phyloP scores from a whole-genome alignment of 2,329 filamentous ascomycete genomes.

The Aspergillus phoenicis region DNA sequence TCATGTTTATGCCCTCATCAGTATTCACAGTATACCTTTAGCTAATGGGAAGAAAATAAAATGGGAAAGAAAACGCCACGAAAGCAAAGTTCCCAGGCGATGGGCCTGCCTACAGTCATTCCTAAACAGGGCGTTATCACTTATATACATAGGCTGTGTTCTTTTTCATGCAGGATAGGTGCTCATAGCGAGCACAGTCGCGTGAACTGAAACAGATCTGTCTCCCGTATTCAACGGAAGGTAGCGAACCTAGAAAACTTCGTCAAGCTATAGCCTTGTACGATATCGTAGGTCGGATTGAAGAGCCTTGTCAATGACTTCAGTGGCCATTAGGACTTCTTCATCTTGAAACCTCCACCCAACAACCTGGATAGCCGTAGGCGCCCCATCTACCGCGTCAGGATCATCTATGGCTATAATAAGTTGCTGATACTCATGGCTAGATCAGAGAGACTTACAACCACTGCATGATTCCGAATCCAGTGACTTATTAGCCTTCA shows the following conservation, averaged over 20 bases:
- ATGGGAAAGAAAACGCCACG: too few relatives aligned
- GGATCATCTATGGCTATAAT: background rate
- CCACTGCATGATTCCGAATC: background rate
- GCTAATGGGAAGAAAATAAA: too few relatives aligned
- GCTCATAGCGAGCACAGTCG: too few relatives aligned
- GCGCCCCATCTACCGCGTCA: background rate
- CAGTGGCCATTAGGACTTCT: background rate
- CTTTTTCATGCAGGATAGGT: too few relatives aligned
- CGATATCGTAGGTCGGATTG: background rate
- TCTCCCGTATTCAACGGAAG: too few relatives aligned
- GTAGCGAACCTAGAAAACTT: background rate
- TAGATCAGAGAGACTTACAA: background rate
- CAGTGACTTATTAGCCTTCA: background rate
- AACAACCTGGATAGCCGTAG: slow-evolving; percentile 1
- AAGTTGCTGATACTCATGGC: background rate
- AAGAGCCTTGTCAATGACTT: background rate
- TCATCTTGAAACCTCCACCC: background rate
- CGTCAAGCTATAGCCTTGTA: background rate
- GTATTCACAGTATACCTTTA: too few relatives aligned
- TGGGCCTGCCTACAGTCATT: too few relatives aligned
- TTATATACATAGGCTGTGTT: too few relatives aligned
- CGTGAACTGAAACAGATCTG: too few relatives aligned
- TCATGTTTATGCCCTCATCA: too few relatives aligned
- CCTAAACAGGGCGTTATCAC: too few relatives aligned
- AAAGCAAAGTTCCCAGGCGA: too few relatives aligned